Conservation (phyloP, 805 yeast genomes). For the Kuraishia molischiana region DNA sequence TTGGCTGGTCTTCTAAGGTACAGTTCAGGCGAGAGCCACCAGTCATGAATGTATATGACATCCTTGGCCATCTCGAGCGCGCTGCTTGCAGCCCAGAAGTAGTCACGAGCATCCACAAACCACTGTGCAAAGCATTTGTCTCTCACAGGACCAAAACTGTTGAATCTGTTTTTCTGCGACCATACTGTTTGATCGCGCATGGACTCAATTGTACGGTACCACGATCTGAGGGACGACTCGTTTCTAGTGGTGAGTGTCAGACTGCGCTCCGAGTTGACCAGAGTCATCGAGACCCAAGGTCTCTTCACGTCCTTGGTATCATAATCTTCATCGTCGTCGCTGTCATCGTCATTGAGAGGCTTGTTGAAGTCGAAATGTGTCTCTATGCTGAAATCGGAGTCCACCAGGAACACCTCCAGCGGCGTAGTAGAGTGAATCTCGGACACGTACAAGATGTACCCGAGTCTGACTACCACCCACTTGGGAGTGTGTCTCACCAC, state of each 20-base stretch:
- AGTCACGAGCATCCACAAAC: constrained; percentile 90
- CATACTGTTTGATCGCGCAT: constrained; percentile 67
- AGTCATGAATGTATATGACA: constrained; percentile 89
- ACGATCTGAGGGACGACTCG: constrained; percentile 49
- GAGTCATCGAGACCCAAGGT: constrained; percentile 42
- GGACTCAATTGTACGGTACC: constrained; percentile 65
- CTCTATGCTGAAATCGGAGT: constrained; percentile 52
- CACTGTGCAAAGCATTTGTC: constrained; percentile 84
- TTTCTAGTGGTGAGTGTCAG: constrained; percentile 64
- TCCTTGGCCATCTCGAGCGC: constrained; percentile 92
- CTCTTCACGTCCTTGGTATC: constrained; percentile 21
- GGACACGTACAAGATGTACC: constrained; percentile 78
- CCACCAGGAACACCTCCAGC: constrained; percentile 87
- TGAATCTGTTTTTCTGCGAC: constrained; percentile 69
- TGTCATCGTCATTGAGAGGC: constrained; percentile 7
- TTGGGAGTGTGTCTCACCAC: constrained; percentile 83
- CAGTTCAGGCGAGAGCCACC: constrained; percentile 97
- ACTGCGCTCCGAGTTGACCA: constrained; percentile 74
- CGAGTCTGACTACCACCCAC: constrained; percentile 83
- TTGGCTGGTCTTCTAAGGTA: constrained; percentile 90
- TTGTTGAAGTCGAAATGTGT: constrained; percentile 8
- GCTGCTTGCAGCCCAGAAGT: constrained; percentile 91
- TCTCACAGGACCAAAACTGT: constrained; percentile 88
- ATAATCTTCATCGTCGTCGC: constrained; percentile 19
- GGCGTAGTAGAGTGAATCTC: constrained; percentile 83